Evolutionary conservation across 345 rosid species (phyloP).

Genomic region (Stellera chamaejasme): DNA sequence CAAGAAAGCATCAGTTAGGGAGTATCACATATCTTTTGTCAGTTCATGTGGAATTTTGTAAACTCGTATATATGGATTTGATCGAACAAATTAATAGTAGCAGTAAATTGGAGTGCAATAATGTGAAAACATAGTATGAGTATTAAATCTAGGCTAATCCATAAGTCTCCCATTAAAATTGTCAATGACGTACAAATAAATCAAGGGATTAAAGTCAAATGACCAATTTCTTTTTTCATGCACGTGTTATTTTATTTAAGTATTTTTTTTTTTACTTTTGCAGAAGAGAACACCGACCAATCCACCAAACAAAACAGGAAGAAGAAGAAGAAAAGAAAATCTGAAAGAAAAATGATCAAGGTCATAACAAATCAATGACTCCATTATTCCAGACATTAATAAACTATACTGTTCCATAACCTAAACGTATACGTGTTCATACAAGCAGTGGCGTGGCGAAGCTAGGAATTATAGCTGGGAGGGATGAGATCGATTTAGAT

Average conservation of each 20-base stretch:
- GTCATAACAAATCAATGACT: constrained; percentile 16
- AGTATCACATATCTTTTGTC: neutral
- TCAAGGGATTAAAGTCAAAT: constrained; percentile 15
- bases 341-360: neutral
- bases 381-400: constrained; percentile 13
- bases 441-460: too few relatives aligned
- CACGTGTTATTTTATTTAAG: constrained; percentile 29
- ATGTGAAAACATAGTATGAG: neutral
- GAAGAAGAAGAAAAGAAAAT: neutral
- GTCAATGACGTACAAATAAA: constrained; percentile 5
- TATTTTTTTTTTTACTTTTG: neutral
- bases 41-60: neutral
- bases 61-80: too few relatives aligned
- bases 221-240: constrained; percentile 13
- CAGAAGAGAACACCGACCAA: too few relatives aligned
- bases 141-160: constrained; percentile 4
- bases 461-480: too few relatives aligned
- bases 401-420: neutral
- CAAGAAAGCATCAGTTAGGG: neutral
- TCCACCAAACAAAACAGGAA: constrained; percentile 16
- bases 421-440: constrained; percentile 13
- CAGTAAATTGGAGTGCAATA: neutral
- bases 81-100: too few relatives aligned
- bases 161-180: constrained; percentile 9
- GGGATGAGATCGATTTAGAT: too few relatives aligned